A percentile compares a stretch with the other conserved stretches of the same genome.
Conservation (phyloP, 2,329 filamentous ascomycete genomes). For the Fusarium staphyleae region DNA sequence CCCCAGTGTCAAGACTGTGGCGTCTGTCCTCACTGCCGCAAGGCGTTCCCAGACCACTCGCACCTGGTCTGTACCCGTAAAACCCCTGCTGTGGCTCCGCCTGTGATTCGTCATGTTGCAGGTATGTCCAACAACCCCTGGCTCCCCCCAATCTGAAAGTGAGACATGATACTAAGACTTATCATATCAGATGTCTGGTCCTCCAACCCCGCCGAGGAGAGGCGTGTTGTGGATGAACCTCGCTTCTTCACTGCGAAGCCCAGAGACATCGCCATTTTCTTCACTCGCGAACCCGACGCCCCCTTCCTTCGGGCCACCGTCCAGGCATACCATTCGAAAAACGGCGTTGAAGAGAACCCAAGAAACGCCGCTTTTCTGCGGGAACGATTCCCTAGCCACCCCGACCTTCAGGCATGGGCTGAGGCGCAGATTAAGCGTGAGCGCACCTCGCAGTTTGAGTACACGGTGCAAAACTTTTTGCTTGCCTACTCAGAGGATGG, state of each 20-base stretch:
- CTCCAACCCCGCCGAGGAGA: conserved; percentile 46
- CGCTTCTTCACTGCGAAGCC: conserved; percentile 49
- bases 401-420: conserved; percentile 48
- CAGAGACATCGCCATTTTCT: conserved; percentile 48
- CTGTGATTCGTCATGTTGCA: conserved; percentile 49
- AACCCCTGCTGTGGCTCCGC: conserved; percentile 48
- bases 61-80: conserved; percentile 51
- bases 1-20: conserved; percentile 51
- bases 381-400: conserved; percentile 48
- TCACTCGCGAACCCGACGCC: conserved; percentile 47
- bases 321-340: conserved; percentile 48
- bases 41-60: conserved; percentile 51
- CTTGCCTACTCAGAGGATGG: conserved; percentile 48
- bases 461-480: conserved; percentile 49
- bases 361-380: conserved; percentile 49
- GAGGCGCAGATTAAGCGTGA: conserved; percentile 49
- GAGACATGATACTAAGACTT: conserved; percentile 41
- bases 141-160: conserved; percentile 20
- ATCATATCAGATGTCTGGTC: conserved; percentile 49
- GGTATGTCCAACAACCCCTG: conserved; percentile 44
- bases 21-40: conserved; percentile 52
- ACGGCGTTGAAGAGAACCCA: conserved; percentile 43
- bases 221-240: conserved; percentile 44
- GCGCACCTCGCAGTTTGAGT: conserved; percentile 43
- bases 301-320: conserved; percentile 50